Base-by-base conservation (phyloP, 148 eudicot species). In the Cornus controversa region DNA sequence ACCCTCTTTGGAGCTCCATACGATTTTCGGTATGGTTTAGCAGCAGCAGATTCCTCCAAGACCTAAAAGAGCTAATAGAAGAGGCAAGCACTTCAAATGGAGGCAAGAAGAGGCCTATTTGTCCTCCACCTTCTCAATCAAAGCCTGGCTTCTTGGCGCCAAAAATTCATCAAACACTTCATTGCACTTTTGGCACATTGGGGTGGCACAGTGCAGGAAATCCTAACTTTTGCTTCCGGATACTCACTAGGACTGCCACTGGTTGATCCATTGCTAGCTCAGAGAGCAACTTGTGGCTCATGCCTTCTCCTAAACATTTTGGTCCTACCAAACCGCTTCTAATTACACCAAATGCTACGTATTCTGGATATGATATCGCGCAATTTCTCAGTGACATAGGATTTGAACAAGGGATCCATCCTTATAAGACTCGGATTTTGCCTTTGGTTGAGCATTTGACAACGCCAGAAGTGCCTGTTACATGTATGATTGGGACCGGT, bases 1-100 rank as follows among this genome's bases (percentile, higher is more conserved):
- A 91, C 87, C 78, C 90, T 96, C 11, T 96, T 83, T 28, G 99
- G 97, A 77, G 98, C 99, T 9, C 98, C 99, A 0, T 96, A 96
- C 27, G 99, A 96, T 80, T 96, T 96, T 37, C 93, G 99, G 0
- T 93, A 96, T 71, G 99, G 95, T 27, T 72, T 93, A 74, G 99
- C 99, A 31, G 80, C 93, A 1, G 70, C 8, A 84, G 85, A 20
- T 96, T 84, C 86, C 92, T 96, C 1, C 45, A 82, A 73, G 89
- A 90, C 74, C 89, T 96, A 10, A 92, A 90, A 82, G 16, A 50
- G 1, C 87, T 96, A 23, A 78, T 96, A 31, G 98, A 93, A 87
- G 70, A 80, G 2, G 90, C 92, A 20, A 85, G 90, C 77, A 11
- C 50, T 50, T 74, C 85, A 25, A 96, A 96, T 11, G 87, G 76